These are phyloP conservation scores for Colletotrichum sp. DNA, from an alignment of 2,329 filamentous ascomycete species.

Conservation along the genomic window DNA sequence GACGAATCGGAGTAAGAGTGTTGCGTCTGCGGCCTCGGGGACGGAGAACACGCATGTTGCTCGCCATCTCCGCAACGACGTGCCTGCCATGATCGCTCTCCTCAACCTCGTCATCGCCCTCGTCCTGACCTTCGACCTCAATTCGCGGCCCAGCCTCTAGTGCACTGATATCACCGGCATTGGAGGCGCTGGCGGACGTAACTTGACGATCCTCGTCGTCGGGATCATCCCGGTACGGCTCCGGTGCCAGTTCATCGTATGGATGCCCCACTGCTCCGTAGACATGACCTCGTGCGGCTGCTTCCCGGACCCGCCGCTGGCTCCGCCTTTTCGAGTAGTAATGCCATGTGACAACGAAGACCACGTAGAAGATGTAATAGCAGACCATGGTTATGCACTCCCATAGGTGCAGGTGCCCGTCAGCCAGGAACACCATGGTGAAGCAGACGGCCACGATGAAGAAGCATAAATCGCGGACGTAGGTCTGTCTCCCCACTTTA, in stretches of 20 bases:
- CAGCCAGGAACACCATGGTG: conserved; percentile 84
- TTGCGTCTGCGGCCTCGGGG: conserved; percentile 69
- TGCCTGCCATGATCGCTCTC: conserved; percentile 65
- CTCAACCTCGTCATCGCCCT: conserved; percentile 47
- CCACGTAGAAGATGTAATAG: conserved; percentile 90
- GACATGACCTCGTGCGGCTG: conserved; percentile 76
- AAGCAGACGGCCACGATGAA: conserved; percentile 89
- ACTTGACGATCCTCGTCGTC: conserved; percentile 40
- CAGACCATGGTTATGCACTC: conserved; percentile 90
- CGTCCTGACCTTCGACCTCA: conserved; percentile 46
- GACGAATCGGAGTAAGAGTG: conserved; percentile 85
- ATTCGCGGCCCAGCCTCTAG: conserved; percentile 53
- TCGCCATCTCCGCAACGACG: conserved; percentile 82
- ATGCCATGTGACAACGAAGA: conserved; percentile 89
- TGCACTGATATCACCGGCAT: conserved; percentile 42
- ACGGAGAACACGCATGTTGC: conserved; percentile 88
- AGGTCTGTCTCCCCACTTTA: conserved; percentile 86
- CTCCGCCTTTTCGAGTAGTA: conserved; percentile 76
- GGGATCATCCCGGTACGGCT: conserved; percentile 69
- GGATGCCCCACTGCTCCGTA: conserved; percentile 59
- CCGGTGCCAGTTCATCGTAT: conserved; percentile 57
- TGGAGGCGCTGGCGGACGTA: conserved; percentile 16
- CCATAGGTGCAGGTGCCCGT: conserved; percentile 85
- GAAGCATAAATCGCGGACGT: conserved; percentile 89
- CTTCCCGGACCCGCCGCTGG: conserved; percentile 67